Conservation (phyloP, 2,329 filamentous ascomycete genomes). For the Aureobasidium sp. region DNA sequence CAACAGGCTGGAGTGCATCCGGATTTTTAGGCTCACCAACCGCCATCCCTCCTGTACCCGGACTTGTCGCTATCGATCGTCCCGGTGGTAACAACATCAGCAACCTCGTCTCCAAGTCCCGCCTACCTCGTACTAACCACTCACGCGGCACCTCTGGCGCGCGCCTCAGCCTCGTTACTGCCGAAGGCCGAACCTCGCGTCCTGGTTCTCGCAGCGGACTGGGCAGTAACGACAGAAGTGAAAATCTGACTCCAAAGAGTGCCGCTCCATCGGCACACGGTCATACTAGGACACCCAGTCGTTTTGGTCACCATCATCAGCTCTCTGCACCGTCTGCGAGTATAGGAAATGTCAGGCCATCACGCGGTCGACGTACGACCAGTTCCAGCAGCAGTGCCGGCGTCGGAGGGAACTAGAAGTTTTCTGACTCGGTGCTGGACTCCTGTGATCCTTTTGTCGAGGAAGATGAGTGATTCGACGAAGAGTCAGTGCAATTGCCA, state of each 20-base stretch:
- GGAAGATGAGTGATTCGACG: slow-evolving; percentile 4
- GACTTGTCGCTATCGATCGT: not conserved
- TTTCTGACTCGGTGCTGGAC: not conserved
- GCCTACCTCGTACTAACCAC: slow-evolving; percentile 18
- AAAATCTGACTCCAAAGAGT: slow-evolving; percentile 20
- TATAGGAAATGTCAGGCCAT: slow-evolving; percentile 17
- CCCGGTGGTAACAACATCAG: not conserved
- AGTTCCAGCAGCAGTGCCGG: not conserved
- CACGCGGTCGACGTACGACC: slow-evolving; percentile 6
- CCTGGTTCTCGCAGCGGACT: slow-evolving; percentile 5
- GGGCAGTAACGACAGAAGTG: slow-evolving; percentile 8
- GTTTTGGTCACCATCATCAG: slow-evolving; percentile 13
- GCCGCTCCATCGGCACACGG: slow-evolving; percentile 12
- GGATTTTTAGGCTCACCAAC: not conserved
- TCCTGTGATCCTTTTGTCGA: slow-evolving; percentile 2
- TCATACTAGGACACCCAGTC: slow-evolving; percentile 12
- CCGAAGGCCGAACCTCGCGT: not conserved
- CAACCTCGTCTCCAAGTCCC: slow-evolving; percentile 16
- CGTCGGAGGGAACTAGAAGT: not conserved
- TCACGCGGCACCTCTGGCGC: slow-evolving; percentile 15
- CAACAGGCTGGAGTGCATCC: slow-evolving; percentile 3
- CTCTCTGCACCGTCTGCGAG: slow-evolving; percentile 16
- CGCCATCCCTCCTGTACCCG: not conserved
- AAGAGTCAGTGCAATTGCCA: not conserved
- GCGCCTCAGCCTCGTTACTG: slow-evolving; percentile 20